These are phyloP conservation scores for Cercospora citrullina DNA, from an alignment of 2,329 filamentous ascomycete species.

Conservation along the genomic window DNA sequence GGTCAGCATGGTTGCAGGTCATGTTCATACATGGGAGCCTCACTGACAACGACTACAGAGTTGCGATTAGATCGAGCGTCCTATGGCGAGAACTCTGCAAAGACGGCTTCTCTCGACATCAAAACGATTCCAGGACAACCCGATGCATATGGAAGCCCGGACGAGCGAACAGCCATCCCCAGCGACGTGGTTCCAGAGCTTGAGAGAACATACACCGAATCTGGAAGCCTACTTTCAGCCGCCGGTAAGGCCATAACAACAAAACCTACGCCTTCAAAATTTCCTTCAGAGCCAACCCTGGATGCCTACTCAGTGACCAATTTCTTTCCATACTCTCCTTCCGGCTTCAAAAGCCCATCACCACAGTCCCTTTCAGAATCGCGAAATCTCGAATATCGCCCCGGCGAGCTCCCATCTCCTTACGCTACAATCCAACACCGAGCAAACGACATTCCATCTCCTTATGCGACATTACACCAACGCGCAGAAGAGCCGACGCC, in stretches of 20 bases:
- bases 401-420: background rate
- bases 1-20: background rate
- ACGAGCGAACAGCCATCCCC: background rate
- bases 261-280: background rate
- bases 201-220: background rate
- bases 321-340: conserved; percentile 5
- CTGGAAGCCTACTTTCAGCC: background rate
- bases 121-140: background rate
- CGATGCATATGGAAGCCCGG: background rate
- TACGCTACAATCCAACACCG: background rate
- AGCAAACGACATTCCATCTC: background rate
- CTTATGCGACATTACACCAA: background rate
- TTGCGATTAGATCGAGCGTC: background rate
- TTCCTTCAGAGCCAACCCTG: background rate
- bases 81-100: background rate
- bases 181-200: background rate
- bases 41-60: background rate
- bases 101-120: background rate
- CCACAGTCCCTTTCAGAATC: background rate
- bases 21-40: background rate
- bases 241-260: background rate
- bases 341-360: background rate
- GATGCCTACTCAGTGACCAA: background rate
- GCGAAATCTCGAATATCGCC: background rate
- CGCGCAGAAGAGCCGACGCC: background rate